A percentile compares a stretch with the other conserved stretches of the same genome.
phyloP scores from a whole-genome alignment of 2,329 filamentous ascomycete genomes.

The Pyricularia sp. region DNA sequence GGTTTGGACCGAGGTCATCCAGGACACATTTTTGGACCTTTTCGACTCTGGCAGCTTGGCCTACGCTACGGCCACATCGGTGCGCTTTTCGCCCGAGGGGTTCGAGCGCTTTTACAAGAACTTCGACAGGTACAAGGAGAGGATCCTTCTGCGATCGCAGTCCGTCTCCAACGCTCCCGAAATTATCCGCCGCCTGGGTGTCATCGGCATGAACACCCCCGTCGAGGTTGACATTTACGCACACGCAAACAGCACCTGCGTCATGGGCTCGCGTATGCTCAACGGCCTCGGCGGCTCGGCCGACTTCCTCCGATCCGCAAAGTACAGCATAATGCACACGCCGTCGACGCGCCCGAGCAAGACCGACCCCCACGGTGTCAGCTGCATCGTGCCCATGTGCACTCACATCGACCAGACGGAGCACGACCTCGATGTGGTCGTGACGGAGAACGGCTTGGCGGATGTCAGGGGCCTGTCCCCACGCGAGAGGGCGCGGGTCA shows the following conservation, averaged over 20 bases:
- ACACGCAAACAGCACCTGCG: constrained; percentile 83
- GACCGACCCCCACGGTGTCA: constrained; percentile 72
- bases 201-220: constrained; percentile 92
- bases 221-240: constrained; percentile 94
- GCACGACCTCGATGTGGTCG: constrained; percentile 83
- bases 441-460: constrained; percentile 67
- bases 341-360: constrained; percentile 73
- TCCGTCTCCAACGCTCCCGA: constrained; percentile 83
- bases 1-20: constrained; percentile 89
- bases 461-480: constrained; percentile 77
- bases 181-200: constrained; percentile 77
- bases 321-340: constrained; percentile 88
- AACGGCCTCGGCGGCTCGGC: constrained; percentile 77
- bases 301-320: constrained; percentile 69
- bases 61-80: constrained; percentile 82
- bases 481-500: constrained; percentile 70
- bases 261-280: constrained; percentile 81
- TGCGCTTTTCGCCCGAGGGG: constrained; percentile 83
- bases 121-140: constrained; percentile 72
- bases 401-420: constrained; percentile 90
- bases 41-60: constrained; percentile 83
- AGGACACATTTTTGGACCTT: constrained; percentile 87
- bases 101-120: constrained; percentile 86
- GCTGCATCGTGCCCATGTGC: constrained; percentile 88
- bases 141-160: constrained; percentile 80